A percentile compares a stretch with the other conserved stretches of the same genome.
Conservation (phyloP, 2,329 filamentous ascomycete species). For the Neofusicoccum parvum region DNA sequence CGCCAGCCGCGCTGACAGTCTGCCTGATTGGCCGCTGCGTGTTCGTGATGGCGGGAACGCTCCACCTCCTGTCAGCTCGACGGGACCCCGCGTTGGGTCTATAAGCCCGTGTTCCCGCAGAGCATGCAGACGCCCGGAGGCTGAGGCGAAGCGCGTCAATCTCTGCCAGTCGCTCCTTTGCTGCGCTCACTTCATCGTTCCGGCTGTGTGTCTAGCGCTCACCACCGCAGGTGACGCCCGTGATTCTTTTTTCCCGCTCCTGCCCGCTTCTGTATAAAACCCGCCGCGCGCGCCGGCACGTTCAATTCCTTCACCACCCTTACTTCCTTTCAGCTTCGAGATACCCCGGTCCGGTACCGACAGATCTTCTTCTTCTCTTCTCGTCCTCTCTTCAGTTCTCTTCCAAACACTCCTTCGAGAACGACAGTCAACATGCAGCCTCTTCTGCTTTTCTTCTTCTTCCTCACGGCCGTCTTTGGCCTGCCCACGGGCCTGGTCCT, state of each 20-base stretch:
- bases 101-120: slow-evolving; percentile 3
- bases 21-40: neutral
- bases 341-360: slow-evolving; percentile 16
- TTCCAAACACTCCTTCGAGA: neutral
- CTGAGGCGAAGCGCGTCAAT: neutral
- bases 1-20: neutral
- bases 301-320: neutral
- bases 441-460: neutral
- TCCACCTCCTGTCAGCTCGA: neutral
- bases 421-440: neutral
- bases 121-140: neutral
- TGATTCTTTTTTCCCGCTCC: neutral
- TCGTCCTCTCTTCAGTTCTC: neutral
- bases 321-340: neutral
- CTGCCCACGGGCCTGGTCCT: neutral
- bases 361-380: neutral
- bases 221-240: neutral
- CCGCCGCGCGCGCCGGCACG: neutral
- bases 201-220: neutral
- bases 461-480: neutral
- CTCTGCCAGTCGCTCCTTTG: slow-evolving; percentile 6
- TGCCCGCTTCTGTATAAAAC: neutral
- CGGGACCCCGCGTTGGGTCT: neutral
- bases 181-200: slow-evolving; percentile 6
- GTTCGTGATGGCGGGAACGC: neutral